Evolutionary conservation across 306 rosid species (phyloP), one percentile per base, ranked within the genome.

Genomic region (Trifolium subterraneum): DNA sequence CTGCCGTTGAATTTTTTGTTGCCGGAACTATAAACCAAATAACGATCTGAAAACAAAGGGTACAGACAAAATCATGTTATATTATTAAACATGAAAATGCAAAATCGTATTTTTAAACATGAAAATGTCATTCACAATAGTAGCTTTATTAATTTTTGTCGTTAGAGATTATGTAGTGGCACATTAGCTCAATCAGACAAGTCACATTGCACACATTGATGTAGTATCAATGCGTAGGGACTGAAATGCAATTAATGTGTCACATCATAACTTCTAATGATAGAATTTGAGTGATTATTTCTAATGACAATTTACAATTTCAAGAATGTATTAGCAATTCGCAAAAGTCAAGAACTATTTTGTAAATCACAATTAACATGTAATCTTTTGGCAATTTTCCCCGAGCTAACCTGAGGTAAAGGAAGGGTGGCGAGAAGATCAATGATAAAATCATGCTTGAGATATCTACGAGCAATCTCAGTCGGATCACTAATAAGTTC

Each of bases 11-110:
- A 42, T 29, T 51, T 72, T 84, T 86, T 19, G 84, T 11, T 0
- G 89, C 84, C 2, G 98, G 97, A 85, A 93, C 84, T 18, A 94
- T 88, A 33, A 89, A 73, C 97, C 98, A 94, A 66, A 86, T 86
- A 76, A 90, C 74, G 15, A 86, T 89, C 96, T 93, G 90, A 78
- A 76, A 63, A 69, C 16, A 4, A 39, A 52, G 13, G 27, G 1
- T 52, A 6, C 48, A 42, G 12, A 64, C 27, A 10, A 10, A 64
- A 2, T n/a, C n/a, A n/a, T n/a, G n/a, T n/a, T n/a, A n/a, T n/a
- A n/a, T n/a, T n/a, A n/a, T n/a, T n/a, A n/a, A n/a, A n/a, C n/a
- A n/a, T n/a, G n/a, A n/a, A n/a, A n/a, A n/a, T n/a, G n/a, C n/a
- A n/a, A n/a, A n/a, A n/a, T n/a, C n/a, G n/a, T n/a, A n/a, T n/a